Base-by-base conservation (phyloP, 164 flowering plant genomes). In the Dillenia suffruticosa region DNA sequence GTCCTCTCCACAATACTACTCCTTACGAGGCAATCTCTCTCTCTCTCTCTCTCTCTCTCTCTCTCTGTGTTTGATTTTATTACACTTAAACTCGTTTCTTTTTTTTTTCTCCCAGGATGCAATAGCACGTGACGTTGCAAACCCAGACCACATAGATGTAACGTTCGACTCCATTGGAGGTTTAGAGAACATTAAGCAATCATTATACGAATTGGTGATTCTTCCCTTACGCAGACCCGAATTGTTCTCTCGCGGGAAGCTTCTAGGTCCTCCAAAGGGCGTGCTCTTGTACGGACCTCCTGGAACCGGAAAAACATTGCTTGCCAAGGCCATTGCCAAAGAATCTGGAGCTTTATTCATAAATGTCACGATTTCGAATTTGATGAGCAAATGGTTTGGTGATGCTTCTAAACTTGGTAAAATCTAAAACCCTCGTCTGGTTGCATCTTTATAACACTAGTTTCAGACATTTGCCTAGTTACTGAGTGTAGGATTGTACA, bases 371-470 rank as follows among this genome's bases (percentile, higher is more conserved):
- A 68, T 84, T 53, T 80, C 93, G 15, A 87, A 80, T 71, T 72
- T 87, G 63, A 84, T 84, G 93, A 83, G 90, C 79, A 87, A 87
- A 72, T 84, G 88, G 93, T 83, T 84, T 66, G 93, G 93, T 48
- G 93, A 87, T 76, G 93, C 90, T 13, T 86, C 84, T 59, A 87
- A 87, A 48, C 87, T 82, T 51, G 91, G 91, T 84, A 68, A 63
- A 86, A 2, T 4, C 32, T 2, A 26, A 5, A 26, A 26, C 3
- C 32, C 32, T 26, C 32, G 32, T 26, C 32, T 26, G 32, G 32
- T 26, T 26, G 32, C 32, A 26, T 26, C 32, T 26, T 26, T 26
- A 26, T 26, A 5, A 5, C 32, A 26, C 32, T 26, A 2, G 32
- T 26, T 26, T 26, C 32, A 26, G 32, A 26, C 32, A 26, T 26